Percentiles rank a stretch among this genome's conserved stretches.
Evolutionary conservation across 78 protist species (phyloP).

Genomic region (Polysphondylium violaceum): DNA sequence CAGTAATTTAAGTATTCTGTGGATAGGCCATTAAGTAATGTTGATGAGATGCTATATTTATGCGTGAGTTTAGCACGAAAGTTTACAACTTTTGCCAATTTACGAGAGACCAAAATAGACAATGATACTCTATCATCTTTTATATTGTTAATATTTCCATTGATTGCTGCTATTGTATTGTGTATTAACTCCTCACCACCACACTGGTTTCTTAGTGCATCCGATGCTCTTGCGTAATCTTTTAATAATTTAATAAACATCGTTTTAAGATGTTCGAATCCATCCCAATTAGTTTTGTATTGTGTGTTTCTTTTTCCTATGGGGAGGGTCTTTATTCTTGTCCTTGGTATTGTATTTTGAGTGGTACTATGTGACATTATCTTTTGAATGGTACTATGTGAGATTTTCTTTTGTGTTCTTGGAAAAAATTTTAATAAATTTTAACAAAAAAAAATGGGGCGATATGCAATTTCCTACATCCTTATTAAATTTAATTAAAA

Average conservation of each 20-base stretch:
- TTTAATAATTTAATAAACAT: background rate
- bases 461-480: no score
- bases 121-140: background rate
- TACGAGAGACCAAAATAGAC: background rate
- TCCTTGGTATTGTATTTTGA: no score
- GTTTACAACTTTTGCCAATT: background rate
- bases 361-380: no score
- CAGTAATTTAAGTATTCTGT: no score
- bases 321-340: no score
- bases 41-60: slow-evolving; percentile 10
- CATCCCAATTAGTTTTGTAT: background rate
- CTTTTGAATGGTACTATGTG: no score
- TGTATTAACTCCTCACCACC: slow-evolving; percentile 32
- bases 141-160: slow-evolving; percentile 4
- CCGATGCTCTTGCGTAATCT: background rate
- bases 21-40: background rate
- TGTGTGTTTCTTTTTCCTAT: background rate
- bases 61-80: background rate
- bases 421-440: no score
- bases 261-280: background rate
- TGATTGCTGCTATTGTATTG: slow-evolving; percentile 12
- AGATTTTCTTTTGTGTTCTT: no score
- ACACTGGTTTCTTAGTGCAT: background rate
- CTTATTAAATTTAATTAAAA: no score
- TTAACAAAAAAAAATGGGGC: no score